Conservation (phyloP, 805 yeast species). For the Saturnispora bothae region DNA sequence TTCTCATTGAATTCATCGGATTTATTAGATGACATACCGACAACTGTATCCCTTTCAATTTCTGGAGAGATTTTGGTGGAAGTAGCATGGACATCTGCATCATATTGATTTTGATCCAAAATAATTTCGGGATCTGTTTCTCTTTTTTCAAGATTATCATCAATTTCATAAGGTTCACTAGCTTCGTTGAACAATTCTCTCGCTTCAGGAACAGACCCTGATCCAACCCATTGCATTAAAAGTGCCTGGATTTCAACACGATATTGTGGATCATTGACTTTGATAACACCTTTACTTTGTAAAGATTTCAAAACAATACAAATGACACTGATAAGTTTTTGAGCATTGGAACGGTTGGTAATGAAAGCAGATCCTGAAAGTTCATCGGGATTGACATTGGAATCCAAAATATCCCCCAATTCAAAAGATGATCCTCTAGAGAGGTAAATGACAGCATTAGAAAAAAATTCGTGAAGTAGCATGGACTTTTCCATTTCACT, state of each 20-base stretch:
- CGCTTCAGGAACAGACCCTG: slow-evolving; percentile 44
- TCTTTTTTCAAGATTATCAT: not conserved
- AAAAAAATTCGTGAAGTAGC: slow-evolving; percentile 61
- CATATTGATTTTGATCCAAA: not conserved
- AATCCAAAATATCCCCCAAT: slow-evolving; percentile 12
- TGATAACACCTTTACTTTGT: slow-evolving; percentile 31
- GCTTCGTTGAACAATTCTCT: slow-evolving; percentile 35
- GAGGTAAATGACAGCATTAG: slow-evolving; percentile 39
- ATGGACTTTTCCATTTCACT: slow-evolving; percentile 53
- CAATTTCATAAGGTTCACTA: not conserved
- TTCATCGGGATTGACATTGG: slow-evolving; percentile 9
- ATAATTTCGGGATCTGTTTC: no score
- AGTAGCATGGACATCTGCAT: not conserved
- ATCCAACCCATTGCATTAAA: slow-evolving; percentile 55
- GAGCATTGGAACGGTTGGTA: slow-evolving; percentile 23
- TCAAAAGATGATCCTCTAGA: slow-evolving; percentile 26
- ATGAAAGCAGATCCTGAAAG: slow-evolving; percentile 19
- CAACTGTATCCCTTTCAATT: not conserved
- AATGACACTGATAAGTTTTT: slow-evolving; percentile 40
- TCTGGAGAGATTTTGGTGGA: not conserved
- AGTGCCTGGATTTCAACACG: slow-evolving; percentile 49
- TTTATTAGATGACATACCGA: no score
- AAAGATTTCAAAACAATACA: slow-evolving; percentile 55
- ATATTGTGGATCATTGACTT: slow-evolving; percentile 40
- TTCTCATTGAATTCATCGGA: not conserved